phyloP scores from a whole-genome alignment of 768 basidiomycete genomes.

The Coprinellus aureogranulatus region DNA sequence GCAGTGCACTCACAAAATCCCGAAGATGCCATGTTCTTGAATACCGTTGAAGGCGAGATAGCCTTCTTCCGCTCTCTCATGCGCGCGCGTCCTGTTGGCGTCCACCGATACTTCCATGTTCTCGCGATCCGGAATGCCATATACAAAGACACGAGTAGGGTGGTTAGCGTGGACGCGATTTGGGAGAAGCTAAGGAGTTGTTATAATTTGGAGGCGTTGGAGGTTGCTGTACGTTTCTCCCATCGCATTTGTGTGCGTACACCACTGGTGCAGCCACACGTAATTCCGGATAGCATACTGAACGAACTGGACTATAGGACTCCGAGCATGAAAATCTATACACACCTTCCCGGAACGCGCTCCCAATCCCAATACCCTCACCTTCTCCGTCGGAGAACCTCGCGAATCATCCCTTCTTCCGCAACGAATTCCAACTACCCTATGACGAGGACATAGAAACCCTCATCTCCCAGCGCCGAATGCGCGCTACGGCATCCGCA shows the following conservation, averaged over 20 bases:
- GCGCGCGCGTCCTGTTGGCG: constrained; percentile 78
- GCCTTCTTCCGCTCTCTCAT: constrained; percentile 81
- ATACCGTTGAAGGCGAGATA: constrained; percentile 79
- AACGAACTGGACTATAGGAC: constrained; percentile 29
- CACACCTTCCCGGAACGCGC: constrained; percentile 25
- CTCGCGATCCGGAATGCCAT: constrained; percentile 73
- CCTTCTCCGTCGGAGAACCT: constrained; percentile 72
- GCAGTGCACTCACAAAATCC: constrained; percentile 4
- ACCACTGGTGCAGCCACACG: not conserved
- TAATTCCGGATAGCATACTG: too few relatives aligned
- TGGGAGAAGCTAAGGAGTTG: constrained; percentile 73
- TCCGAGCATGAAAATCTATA: constrained; percentile 35
- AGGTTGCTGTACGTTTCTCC: constrained; percentile 54
- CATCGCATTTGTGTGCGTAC: not conserved
- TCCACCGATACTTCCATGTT: constrained; percentile 80
- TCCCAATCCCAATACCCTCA: constrained; percentile 54
- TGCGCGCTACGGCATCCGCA: constrained; percentile 61
- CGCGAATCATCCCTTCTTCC: constrained; percentile 68
- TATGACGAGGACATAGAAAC: constrained; percentile 58
- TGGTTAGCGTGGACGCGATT: constrained; percentile 59
- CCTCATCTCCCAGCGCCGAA: constrained; percentile 59
- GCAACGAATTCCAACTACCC: constrained; percentile 64
- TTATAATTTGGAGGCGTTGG: constrained; percentile 75
- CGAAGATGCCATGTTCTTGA: constrained; percentile 50
- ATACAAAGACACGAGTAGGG: constrained; percentile 62